Percentiles rank a stretch among this genome's conserved stretches.
Conservation (phyloP, 495 filamentous ascomycete genomes). For the Xylaria longipes region DNA sequence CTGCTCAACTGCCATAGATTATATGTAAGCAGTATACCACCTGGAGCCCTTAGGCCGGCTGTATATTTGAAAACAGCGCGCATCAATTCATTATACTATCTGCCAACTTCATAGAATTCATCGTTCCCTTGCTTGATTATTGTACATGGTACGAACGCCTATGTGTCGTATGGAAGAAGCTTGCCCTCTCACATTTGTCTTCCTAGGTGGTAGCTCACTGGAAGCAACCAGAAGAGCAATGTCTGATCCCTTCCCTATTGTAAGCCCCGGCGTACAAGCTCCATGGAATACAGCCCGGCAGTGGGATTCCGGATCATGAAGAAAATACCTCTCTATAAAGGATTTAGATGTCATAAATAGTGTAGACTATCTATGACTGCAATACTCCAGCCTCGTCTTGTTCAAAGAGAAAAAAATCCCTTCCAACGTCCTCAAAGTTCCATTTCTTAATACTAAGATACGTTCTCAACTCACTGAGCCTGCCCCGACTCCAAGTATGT, state of each 20-base stretch:
- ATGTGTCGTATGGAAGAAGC: background rate
- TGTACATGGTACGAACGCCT: background rate
- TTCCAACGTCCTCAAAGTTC: background rate
- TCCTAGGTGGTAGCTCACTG: background rate
- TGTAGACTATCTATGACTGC: background rate
- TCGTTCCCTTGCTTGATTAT: background rate
- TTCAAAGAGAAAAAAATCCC: background rate
- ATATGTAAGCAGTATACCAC: background rate
- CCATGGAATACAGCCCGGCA: background rate
- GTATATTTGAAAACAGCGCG: background rate
- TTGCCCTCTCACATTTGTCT: background rate
- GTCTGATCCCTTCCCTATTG: background rate
- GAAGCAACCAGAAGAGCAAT: background rate
- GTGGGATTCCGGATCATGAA: no score
- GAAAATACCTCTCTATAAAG: no score
- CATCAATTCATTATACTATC: background rate
- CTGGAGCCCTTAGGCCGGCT: background rate
- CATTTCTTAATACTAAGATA: background rate
- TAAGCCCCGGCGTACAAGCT: background rate
- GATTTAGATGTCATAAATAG: background rate
- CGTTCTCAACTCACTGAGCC: background rate
- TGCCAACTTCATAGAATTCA: background rate
- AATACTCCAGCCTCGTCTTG: background rate
- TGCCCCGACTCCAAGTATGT: background rate
- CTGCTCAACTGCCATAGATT: background rate